phyloP scores from a whole-genome alignment of 305 asterid genomes.

The Fraxinus ornus region DNA sequence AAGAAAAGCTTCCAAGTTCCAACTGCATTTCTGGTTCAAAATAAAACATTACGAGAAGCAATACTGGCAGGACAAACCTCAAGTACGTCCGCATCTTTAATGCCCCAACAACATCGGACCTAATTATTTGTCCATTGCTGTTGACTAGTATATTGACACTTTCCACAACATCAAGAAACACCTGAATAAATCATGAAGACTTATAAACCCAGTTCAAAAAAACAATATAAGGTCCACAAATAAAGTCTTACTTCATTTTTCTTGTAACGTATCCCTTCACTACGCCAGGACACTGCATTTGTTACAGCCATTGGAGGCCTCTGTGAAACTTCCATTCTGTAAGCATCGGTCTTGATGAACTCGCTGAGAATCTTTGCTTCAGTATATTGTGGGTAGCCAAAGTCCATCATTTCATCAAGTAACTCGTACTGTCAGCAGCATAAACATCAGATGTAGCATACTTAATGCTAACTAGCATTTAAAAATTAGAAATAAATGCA shows the following conservation, averaged over 20 bases:
- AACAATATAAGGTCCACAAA: not conserved
- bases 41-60: not conserved
- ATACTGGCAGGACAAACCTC: slow-evolving; percentile 49
- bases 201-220: slow-evolving; percentile 13
- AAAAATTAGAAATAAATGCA: slow-evolving; percentile 19
- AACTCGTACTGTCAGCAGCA: slow-evolving; percentile 68
- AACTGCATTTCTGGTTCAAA: not conserved
- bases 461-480: not conserved
- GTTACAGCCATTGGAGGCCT: slow-evolving; percentile 99
- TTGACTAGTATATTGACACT: slow-evolving; percentile 94
- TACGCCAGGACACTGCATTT: slow-evolving; percentile 99
- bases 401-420: slow-evolving; percentile 98
- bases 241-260: slow-evolving; percentile 76
- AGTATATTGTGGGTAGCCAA: slow-evolving; percentile 95
- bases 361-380: slow-evolving; percentile 98
- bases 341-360: slow-evolving; percentile 97
- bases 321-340: slow-evolving; percentile 92
- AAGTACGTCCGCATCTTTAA: slow-evolving; percentile 92
- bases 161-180: slow-evolving; percentile 92
- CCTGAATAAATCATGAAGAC: slow-evolving; percentile 37
- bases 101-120: slow-evolving; percentile 95
- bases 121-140: slow-evolving; percentile 87
- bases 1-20: not conserved
- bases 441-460: slow-evolving; percentile 22
- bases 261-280: slow-evolving; percentile 90